Conservation (phyloP, 768 basidiomycete genomes). For the Macrolepiota fuliginosa region DNA sequence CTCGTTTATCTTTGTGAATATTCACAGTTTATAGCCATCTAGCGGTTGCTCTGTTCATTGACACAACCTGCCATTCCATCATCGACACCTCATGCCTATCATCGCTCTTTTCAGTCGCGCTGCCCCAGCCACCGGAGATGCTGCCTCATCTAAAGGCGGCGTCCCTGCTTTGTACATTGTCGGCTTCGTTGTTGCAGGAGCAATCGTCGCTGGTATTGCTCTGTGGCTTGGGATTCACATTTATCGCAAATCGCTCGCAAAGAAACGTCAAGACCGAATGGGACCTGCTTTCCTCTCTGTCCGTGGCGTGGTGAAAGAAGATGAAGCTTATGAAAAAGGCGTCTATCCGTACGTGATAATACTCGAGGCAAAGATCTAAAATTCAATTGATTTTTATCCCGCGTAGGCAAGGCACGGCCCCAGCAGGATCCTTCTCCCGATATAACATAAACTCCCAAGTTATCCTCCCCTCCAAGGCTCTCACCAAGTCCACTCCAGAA, state of each 20-base stretch:
- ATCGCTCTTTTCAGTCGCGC: slow-evolving; percentile 5
- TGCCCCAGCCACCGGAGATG: background rate
- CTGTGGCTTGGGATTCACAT: slow-evolving; percentile 43
- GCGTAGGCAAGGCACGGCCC: background rate
- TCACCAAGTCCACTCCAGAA: slow-evolving; percentile 29
- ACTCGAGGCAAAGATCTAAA: background rate
- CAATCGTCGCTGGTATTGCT: slow-evolving; percentile 33
- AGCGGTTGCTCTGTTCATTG: background rate
- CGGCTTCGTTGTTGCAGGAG: slow-evolving; percentile 48
- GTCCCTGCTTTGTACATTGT: slow-evolving; percentile 37
- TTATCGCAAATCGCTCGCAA: slow-evolving; percentile 37
- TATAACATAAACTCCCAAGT: slow-evolving; percentile 41
- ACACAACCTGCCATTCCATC: background rate
- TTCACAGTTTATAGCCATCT: background rate
- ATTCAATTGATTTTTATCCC: background rate
- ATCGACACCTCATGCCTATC: slow-evolving; percentile 6
- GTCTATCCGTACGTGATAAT: slow-evolving; percentile 21
- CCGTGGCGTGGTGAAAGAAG: slow-evolving; percentile 42
- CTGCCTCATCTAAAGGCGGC: slow-evolving; percentile 13
- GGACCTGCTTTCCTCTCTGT: slow-evolving; percentile 47
- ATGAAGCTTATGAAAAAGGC: slow-evolving; percentile 16
- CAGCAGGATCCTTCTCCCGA: slow-evolving; percentile 24
- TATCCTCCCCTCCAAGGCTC: slow-evolving; percentile 50
- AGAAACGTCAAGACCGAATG: slow-evolving; percentile 33
- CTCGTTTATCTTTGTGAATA: background rate